phyloP scores from a whole-genome alignment of 768 basidiomycete genomes.

The Boletus reticuloceps region DNA sequence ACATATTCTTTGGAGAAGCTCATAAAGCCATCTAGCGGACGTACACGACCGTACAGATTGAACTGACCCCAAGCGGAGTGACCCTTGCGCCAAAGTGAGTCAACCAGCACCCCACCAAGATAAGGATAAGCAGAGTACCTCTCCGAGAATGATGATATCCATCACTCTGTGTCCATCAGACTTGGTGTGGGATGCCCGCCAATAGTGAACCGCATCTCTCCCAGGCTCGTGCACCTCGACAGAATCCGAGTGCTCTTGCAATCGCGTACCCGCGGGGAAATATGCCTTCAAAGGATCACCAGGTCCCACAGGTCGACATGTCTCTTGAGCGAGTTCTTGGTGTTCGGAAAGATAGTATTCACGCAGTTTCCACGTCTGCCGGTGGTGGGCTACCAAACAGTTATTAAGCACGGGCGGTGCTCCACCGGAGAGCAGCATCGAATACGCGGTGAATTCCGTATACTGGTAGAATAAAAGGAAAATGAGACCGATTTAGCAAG shows the following conservation, averaged over 20 bases:
- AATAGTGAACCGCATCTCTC: constrained; percentile 30
- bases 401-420: constrained; percentile 65
- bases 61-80: constrained; percentile 94
- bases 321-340: constrained; percentile 10
- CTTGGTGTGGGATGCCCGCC: constrained; percentile 24
- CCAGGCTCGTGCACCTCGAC: constrained; percentile 48
- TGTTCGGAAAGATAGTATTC: constrained; percentile 62
- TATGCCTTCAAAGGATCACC: constrained; percentile 66
- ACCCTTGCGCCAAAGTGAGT: constrained; percentile 48
- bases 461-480: constrained; percentile 44
- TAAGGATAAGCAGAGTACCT: constrained; percentile 41
- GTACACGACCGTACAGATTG: constrained; percentile 72
- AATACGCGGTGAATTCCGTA: constrained; percentile 83
- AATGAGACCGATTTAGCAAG: not conserved
- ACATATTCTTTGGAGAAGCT: constrained; percentile 87
- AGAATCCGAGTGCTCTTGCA: constrained; percentile 48
- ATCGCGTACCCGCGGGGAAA: constrained; percentile 51
- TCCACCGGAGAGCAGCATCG: constrained; percentile 67
- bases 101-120: not conserved
- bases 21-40: constrained; percentile 78
- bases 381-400: constrained; percentile 76
- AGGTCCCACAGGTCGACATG: constrained; percentile 39
- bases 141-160: constrained; percentile 73
- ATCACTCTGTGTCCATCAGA: constrained; percentile 27
- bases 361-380: constrained; percentile 85